Percentiles rank a stretch among this genome's conserved stretches.
These are phyloP conservation scores for Zygoascus flipseniorum DNA, from an alignment of 805 yeast genomes.

Conservation along the genomic window DNA sequence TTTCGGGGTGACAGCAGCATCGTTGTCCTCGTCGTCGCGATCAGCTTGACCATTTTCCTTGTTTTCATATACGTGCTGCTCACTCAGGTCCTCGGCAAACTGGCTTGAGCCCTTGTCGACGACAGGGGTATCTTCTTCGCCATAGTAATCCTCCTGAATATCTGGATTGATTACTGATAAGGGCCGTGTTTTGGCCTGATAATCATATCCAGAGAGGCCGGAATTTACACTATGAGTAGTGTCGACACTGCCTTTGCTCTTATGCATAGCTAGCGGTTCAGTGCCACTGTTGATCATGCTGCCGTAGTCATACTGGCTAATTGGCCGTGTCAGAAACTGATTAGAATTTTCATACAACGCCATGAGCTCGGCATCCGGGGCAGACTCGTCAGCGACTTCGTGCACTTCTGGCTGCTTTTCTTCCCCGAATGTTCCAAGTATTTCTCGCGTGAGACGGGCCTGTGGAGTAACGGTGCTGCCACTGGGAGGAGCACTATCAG, in stretches of 20 bases:
- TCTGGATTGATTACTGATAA: not conserved
- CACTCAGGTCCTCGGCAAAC: not conserved
- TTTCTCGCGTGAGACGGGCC: conserved; percentile 13
- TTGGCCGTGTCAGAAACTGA: conserved; percentile 23
- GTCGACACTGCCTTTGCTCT: conserved; percentile 6
- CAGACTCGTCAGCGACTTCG: not conserved
- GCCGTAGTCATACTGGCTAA: conserved; percentile 20
- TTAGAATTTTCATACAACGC: conserved; percentile 25
- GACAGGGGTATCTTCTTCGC: conserved; percentile 5
- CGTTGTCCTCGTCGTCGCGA: not conserved
- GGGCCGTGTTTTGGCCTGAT: not conserved
- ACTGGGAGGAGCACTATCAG: not conserved
- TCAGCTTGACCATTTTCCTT: not conserved
- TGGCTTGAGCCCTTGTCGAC: not conserved
- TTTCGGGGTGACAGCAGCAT: not conserved
- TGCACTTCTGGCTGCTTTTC: not conserved
- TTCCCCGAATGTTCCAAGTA: conserved; percentile 8
- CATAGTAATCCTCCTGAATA: not conserved
- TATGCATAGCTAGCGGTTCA: conserved; percentile 22
- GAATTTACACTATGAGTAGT: not conserved
- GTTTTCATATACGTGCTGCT: not conserved
- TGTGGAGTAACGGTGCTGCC: conserved; percentile 2
- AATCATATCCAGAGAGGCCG: not conserved
- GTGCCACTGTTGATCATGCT: conserved; percentile 9
- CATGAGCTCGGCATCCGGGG: conserved; percentile 25